Evolutionary conservation across 2,329 filamentous ascomycete genomes (phyloP).

Genomic region (Xylaria sp.): DNA sequence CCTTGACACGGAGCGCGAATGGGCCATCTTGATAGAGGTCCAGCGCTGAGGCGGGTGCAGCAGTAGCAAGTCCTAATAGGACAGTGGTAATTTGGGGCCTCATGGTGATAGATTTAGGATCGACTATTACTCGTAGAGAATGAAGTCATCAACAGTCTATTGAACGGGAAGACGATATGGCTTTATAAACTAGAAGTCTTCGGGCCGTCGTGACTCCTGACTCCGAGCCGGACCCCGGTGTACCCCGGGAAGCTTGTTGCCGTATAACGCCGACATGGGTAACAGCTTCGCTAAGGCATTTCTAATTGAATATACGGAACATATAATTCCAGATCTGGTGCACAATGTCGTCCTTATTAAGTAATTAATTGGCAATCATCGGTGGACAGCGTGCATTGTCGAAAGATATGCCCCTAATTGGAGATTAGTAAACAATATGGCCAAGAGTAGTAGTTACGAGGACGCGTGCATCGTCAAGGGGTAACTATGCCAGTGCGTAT

Average conservation of each 20-base stretch:
- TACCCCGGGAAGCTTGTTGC: too few species aligned
- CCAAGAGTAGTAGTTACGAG: background rate
- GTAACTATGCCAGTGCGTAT: too few species aligned
- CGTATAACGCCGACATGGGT: too few species aligned
- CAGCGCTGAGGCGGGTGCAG: background rate
- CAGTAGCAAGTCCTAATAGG: constrained; percentile 18
- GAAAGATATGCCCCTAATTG: background rate
- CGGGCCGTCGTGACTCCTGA: background rate
- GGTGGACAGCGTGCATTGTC: background rate
- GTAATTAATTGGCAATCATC: background rate
- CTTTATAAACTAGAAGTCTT: background rate
- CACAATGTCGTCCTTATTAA: background rate
- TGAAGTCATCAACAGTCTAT: background rate
- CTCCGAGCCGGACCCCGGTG: background rate
- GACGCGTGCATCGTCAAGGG: background rate
- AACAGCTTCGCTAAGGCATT: too few species aligned
- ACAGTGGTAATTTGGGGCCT: constrained; percentile 2
- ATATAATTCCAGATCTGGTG: background rate
- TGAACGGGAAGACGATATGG: too few species aligned
- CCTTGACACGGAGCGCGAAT: constrained; percentile 26
- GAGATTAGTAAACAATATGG: background rate
- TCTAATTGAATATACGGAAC: too few species aligned
- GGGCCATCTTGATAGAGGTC: constrained; percentile 17
- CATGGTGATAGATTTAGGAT: background rate
- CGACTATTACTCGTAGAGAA: background rate